These are phyloP conservation scores for Colletotrichum destructivum DNA, from an alignment of 2,329 filamentous ascomycete genomes.

Conservation along the genomic window DNA sequence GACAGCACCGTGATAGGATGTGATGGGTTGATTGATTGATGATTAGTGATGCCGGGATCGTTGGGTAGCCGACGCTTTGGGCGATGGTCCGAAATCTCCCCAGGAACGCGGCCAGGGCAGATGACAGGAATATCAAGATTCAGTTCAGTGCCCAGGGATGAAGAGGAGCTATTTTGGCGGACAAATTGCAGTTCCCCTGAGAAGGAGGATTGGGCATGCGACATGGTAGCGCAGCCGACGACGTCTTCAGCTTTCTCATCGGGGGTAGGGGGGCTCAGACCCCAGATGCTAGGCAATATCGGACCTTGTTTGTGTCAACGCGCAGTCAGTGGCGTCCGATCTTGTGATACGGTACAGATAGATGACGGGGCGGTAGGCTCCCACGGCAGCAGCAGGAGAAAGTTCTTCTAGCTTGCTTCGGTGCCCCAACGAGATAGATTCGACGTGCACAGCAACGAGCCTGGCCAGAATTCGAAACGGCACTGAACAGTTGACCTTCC, in stretches of 20 bases:
- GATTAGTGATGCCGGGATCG: slow-evolving; percentile 28
- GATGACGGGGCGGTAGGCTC: slow-evolving; percentile 9
- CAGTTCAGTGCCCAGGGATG: slow-evolving; percentile 5
- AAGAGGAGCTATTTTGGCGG: slow-evolving; percentile 14
- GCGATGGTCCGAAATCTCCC: slow-evolving; percentile 28
- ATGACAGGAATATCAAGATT: slow-evolving; percentile 12
- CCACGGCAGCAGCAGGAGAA: slow-evolving; percentile 7
- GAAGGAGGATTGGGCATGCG: background rate
- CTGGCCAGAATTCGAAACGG: slow-evolving; percentile 36
- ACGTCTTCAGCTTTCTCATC: slow-evolving; percentile 12
- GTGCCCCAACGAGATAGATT: background rate
- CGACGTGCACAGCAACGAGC: background rate
- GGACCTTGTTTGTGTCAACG: slow-evolving; percentile 34
- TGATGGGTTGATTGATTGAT: slow-evolving; percentile 31
- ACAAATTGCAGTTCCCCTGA: slow-evolving; percentile 27
- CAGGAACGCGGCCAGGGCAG: slow-evolving; percentile 4
- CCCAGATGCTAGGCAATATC: slow-evolving; percentile 13
- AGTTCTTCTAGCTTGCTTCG: slow-evolving; percentile 30
- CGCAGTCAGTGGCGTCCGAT: slow-evolving; percentile 36
- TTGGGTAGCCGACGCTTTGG: slow-evolving; percentile 21
- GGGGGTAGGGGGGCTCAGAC: slow-evolving; percentile 18
- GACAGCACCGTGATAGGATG: slow-evolving; percentile 22
- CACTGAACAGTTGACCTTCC: slow-evolving; percentile 25
- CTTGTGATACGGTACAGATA: slow-evolving; percentile 16
- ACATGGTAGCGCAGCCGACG: slow-evolving; percentile 11